Evolutionary conservation across 2,329 filamentous ascomycete species (phyloP), one percentile per base, ranked within the genome.

Genomic region (Fusarium sp.): DNA sequence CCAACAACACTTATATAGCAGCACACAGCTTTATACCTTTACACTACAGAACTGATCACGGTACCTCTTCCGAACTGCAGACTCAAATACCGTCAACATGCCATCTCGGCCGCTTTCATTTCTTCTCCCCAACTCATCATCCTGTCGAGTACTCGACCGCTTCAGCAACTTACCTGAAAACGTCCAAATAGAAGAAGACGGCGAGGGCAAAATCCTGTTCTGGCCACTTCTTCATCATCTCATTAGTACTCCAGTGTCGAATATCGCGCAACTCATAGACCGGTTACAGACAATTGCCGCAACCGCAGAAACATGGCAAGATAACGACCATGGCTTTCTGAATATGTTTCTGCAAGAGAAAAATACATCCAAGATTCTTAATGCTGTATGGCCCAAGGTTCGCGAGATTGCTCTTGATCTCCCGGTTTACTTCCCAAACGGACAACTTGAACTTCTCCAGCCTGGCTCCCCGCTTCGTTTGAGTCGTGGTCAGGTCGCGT

Each of bases 201-300:
- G 63, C 1, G 23, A 68, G 28, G 75, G 76, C 1, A 59, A 65
- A 4, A 68, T 76, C 4, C 50, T 60, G 3, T 71, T 73, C 50
- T 78, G 77, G 77, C 57, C 67, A 2, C 31, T 78, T 3, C 41
- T 79, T 13, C 34, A 58, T 3, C 65, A 69, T 11, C 53, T 77
- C 15, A 68, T 78, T 4, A 41, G 45, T 3, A 42, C 49, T 2
- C 62, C 62, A 3, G 46, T 74, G 0, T 47, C 49, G 3, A 54
- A 46, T 13, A n/a, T 56, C 2, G 16, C 44, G 1, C 65, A 71
- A 26, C 57, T 77, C 4, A 61, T 76, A 30, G 74, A 76, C 30
- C 20, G 72, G 1, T 38, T 79, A 9, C 76, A 79, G 38, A 77
- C 71, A 16, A 74, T 78, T 20, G 62, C 73, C 2, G 69, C 70